A percentile compares a stretch with the other conserved stretches of the same genome.
phyloP scores from a whole-genome alignment of 805 yeast genomes.

The Metschnikowia cerradonensis region DNA sequence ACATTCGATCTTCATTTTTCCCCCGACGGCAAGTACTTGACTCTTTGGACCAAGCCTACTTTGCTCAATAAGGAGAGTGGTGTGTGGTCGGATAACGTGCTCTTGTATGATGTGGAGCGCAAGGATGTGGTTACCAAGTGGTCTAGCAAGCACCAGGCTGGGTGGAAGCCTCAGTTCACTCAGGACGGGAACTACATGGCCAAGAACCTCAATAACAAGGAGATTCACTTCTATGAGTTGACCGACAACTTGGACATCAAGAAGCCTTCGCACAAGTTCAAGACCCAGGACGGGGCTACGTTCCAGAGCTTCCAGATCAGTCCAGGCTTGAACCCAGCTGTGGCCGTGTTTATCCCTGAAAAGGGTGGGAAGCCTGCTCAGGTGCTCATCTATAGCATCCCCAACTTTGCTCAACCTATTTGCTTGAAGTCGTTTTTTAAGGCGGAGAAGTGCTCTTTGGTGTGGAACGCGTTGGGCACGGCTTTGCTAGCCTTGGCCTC shows the following conservation, averaged over 20 bases:
- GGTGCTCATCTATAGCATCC: constrained; percentile 78
- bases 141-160: constrained; percentile 76
- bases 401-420: constrained; percentile 71
- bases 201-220: constrained; percentile 51
- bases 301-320: constrained; percentile 61
- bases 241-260: constrained; percentile 25
- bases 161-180: constrained; percentile 92
- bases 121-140: constrained; percentile 54
- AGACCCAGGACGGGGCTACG: constrained; percentile 43
- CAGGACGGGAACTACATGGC: constrained; percentile 72
- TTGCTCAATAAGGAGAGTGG: constrained; percentile 63
- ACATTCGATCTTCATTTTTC: constrained; percentile 82
- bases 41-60: constrained; percentile 87
- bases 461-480: constrained; percentile 94
- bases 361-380: constrained; percentile 83
- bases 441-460: constrained; percentile 88
- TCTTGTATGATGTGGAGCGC: constrained; percentile 54
- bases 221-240: constrained; percentile 66
- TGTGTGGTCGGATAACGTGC: constrained; percentile 73
- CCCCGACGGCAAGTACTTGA: constrained; percentile 77
- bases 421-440: constrained; percentile 88
- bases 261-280: constrained; percentile 58
- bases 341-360: constrained; percentile 89
- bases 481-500: constrained; percentile 90
- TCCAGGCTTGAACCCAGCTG: constrained; percentile 85